A percentile compares a stretch with the other conserved stretches of the same genome.
These are phyloP conservation scores for Lenzites betulinus DNA, from an alignment of 768 basidiomycete species.

Conservation along the genomic window DNA sequence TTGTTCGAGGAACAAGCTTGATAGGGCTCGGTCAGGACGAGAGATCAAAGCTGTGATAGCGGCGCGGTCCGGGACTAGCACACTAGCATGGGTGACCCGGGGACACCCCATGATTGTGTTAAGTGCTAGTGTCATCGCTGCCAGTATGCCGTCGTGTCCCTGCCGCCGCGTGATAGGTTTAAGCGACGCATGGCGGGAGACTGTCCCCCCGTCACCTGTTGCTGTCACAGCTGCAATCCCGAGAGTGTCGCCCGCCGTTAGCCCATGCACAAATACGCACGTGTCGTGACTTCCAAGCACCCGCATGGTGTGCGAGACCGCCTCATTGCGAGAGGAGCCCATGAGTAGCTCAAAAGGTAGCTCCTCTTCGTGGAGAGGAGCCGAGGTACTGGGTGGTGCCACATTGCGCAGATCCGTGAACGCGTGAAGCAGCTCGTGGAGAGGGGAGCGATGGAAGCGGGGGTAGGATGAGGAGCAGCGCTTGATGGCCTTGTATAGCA, in stretches of 20 bases:
- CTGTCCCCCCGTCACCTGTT: background rate
- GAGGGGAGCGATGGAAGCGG: slow-evolving; percentile 21
- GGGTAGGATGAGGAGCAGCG: slow-evolving; percentile 1
- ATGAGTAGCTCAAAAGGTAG: background rate
- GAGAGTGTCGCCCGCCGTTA: slow-evolving; percentile 11
- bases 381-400: background rate
- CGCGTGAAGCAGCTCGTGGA: slow-evolving; percentile 20
- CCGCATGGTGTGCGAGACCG: background rate
- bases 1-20: background rate
- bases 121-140: slow-evolving; percentile 3
- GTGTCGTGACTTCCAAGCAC: background rate
- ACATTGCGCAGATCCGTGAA: background rate
- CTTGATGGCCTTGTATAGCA: slow-evolving; percentile 5
- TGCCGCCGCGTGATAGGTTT: background rate
- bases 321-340: background rate
- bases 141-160: background rate
- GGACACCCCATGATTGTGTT: background rate
- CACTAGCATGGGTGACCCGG: background rate
- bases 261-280: slow-evolving; percentile 1
- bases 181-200: background rate
- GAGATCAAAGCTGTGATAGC: background rate
- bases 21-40: background rate
- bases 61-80: slow-evolving; percentile 8
- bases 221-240: background rate
- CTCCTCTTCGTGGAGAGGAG: too few relatives aligned